Base-by-base conservation (phyloP, 2,329 filamentous ascomycete genomes). In the Xylariaceae sp. region DNA sequence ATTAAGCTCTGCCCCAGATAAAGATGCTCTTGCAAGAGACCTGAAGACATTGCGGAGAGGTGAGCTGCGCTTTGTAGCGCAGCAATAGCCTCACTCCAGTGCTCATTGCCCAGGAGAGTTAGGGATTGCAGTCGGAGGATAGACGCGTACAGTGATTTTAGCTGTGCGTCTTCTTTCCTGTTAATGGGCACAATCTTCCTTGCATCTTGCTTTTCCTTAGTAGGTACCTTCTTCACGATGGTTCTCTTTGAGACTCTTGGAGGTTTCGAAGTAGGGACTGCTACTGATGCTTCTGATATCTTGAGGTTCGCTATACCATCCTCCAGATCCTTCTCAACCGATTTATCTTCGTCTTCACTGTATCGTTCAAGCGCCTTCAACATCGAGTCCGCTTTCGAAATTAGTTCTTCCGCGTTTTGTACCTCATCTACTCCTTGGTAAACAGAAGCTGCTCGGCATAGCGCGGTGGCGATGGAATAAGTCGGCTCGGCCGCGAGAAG, bases 1-100 rank as follows among this genome's bases (percentile, higher is more conserved):
- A 90, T 75, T 41, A 88, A 79, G 42, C 87, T 83, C 48, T 83
- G 83, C 17, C 88, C 89, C 51, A 82, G 82, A 11, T 83, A 77
- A 49, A 89, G 77, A 38, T 84, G 80, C 51, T 83, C 75, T 58
- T 60, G 80, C 65, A 60, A 71, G 51, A 69, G 56, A 31, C 68
- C 69, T 65, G 51, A 71, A 62, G 57, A 75, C 60, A 63, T 69
- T 51, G 71, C 77, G 44, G 73, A 72, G 49, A 75, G 68, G 53
- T 70, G 69, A 50, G 73, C 73, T 6, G 76, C 75, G 57, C 77
- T 72, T 46, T 79, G 73, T 2, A 91, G 73, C 16, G 81, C 71
- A 1, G 70, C 68, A 13, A 83, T 71, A 0, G 86, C 87, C 7
- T 80, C 75, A 0, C 78, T 69, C 73, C 83, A 88, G 34, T 84